Evolutionary conservation across 768 basidiomycete genomes (phyloP).

Genomic region (Ephemerocybe angulata): DNA sequence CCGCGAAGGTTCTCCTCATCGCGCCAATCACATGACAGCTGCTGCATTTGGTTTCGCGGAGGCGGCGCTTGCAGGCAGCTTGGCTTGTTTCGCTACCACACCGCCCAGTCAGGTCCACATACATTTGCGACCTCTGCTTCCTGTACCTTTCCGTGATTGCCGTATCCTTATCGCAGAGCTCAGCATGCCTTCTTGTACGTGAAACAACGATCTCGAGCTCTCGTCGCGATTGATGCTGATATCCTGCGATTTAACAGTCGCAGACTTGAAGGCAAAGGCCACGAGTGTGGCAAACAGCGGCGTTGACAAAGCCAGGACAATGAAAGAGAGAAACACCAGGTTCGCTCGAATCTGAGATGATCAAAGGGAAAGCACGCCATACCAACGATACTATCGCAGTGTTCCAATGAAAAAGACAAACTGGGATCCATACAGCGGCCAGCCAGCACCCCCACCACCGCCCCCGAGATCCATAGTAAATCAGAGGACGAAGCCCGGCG

Average conservation of each 20-base stretch:
- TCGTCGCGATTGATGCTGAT: conserved; percentile 1
- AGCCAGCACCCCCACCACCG: conserved; percentile 49
- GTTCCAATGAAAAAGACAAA: conserved; percentile 56
- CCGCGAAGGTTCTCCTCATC: conserved; percentile 1
- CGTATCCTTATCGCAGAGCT: background rate
- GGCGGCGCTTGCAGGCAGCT: background rate
- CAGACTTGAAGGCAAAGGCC: conserved; percentile 66
- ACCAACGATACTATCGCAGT: conserved; percentile 27
- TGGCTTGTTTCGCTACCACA: background rate
- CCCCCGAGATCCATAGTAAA: conserved; percentile 34
- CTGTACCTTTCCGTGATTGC: background rate
- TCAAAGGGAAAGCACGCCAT: background rate
- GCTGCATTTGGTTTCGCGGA: background rate
- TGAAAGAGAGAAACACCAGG: conserved; percentile 56
- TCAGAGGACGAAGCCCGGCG: conserved; percentile 30
- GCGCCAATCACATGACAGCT: background rate
- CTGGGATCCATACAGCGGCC: conserved; percentile 60
- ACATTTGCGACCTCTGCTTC: background rate
- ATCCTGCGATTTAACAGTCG: conserved; percentile 36
- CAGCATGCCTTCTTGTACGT: conserved; percentile 35
- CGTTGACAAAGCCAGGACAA: conserved; percentile 48
- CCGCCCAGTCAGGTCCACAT: background rate
- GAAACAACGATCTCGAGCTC: background rate
- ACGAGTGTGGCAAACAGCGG: conserved; percentile 55
- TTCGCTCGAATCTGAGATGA: conserved; percentile 14